Base-by-base conservation (phyloP, 1,284 basidiomycete genomes). In the Trichosporon asahii region DNA sequence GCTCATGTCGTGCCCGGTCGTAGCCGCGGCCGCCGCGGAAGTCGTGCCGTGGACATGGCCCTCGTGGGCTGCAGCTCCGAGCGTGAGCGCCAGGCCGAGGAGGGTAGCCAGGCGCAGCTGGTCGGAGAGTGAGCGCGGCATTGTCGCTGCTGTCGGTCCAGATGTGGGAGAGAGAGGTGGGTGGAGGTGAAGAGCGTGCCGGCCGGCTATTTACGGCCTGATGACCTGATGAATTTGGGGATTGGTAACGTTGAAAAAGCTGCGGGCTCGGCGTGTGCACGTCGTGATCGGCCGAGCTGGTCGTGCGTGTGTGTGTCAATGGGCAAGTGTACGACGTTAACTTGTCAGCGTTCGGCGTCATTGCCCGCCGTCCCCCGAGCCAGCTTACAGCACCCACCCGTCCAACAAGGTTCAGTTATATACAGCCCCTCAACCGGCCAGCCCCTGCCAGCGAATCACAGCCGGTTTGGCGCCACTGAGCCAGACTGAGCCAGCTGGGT, bases 51-150 rank as follows among this genome's bases (percentile, higher is more conserved):
- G 74, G 27, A 74, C 74, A 65, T 75, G 74, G 29, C 74, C 73
- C 2, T 83, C 69, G 86, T 89, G 67, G 5, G 75, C 79, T 81
- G 86, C 72, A 85, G 88, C 69, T 3, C 84, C 82, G 1, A 94
- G 85, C 7, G 94, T 78, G 40, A 93, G 23, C 21, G 18, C 18
- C 29, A 31, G 18, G 29, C 27, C 57, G 29, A 61, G 29, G 57
- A 61, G 57, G 3, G 57, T 15, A 9, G 18, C 12, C 6, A 61
- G 27, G 15, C 27, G 27, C 21, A 61, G 29, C 5, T 29, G 15
- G 15, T 12, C 8, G 18, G 29, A 8, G 33, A 61, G 18, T 61
- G 57, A 25, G 57, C 29, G 27, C 3, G 57, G 3, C 57, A 61
- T 61, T 25, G 25, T 46, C 44, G 15, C 3, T n/a, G 14, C 5